Evolutionary conservation across 495 filamentous ascomycete genomes (phyloP).

Genomic region (Xylaria cubensis): DNA sequence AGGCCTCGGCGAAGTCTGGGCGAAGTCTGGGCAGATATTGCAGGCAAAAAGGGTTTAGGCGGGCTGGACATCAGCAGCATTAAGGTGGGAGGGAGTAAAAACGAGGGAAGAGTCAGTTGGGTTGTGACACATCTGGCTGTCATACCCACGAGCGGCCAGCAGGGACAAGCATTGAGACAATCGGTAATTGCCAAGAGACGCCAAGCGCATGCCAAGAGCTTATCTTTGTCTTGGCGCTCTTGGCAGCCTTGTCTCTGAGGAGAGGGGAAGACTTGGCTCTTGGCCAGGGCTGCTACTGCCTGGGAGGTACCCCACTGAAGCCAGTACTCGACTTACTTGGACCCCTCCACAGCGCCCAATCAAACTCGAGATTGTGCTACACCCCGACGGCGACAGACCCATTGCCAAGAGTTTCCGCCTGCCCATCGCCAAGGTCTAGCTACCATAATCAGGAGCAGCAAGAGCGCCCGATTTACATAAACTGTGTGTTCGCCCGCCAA

Average conservation of each 20-base stretch:
- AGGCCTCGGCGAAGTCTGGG: conserved; percentile 26
- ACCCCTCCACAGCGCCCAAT: conserved; percentile 37
- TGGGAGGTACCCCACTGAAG: conserved; percentile 31
- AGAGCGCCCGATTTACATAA: conserved; percentile 51
- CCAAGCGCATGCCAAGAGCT: conserved; percentile 45
- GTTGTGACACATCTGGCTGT: conserved; percentile 19
- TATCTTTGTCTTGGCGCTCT: conserved; percentile 32
- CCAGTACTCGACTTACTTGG: conserved; percentile 36
- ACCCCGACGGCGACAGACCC: conserved; percentile 37
- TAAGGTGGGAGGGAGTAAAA: background rate
- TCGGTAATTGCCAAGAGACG: conserved; percentile 35
- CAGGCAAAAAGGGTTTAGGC: conserved; percentile 1
- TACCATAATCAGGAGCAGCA: conserved; percentile 54
- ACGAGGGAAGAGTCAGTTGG: background rate
- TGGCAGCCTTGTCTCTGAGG: conserved; percentile 39
- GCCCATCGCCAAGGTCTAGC: conserved; percentile 51
- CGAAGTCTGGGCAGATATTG: background rate
- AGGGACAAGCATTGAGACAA: conserved; percentile 35
- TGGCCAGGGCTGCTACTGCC: conserved; percentile 8
- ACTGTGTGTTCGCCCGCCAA: conserved; percentile 42
- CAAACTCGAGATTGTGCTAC: conserved; percentile 29
- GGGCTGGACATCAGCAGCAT: background rate
- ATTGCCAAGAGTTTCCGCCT: conserved; percentile 56
- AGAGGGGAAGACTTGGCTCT: conserved; percentile 37
- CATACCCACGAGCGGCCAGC: conserved; percentile 1